These are phyloP conservation scores for Clavispora fructus DNA, from an alignment of 805 yeast genomes.

Conservation along the genomic window DNA sequence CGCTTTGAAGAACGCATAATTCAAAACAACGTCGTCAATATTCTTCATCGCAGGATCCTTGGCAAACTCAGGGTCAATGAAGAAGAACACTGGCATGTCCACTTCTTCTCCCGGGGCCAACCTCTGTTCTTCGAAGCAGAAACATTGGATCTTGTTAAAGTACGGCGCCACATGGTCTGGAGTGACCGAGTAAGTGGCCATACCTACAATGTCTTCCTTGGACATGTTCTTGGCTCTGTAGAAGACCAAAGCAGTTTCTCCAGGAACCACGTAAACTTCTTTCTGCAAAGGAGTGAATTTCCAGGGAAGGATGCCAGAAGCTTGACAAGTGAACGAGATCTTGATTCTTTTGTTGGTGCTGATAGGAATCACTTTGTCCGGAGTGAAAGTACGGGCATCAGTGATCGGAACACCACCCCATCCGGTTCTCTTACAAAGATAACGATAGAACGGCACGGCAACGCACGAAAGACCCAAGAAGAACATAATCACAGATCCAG, in stretches of 20 bases:
- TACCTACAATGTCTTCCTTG: constrained; percentile 88
- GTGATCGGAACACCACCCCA: constrained; percentile 96
- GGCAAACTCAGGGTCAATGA: constrained; percentile 93
- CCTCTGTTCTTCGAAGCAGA: constrained; percentile 96
- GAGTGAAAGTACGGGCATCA: constrained; percentile 71
- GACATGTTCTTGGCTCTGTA: constrained; percentile 86
- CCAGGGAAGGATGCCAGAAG: constrained; percentile 90
- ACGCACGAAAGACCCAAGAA: constrained; percentile 79
- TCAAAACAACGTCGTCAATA: constrained; percentile 82
- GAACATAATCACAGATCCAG: constrained; percentile 60
- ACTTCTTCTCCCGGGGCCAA: constrained; percentile 94
- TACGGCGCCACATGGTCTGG: constrained; percentile 97
- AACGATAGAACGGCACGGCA: constrained; percentile 89
- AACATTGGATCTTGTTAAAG: constrained; percentile 95
- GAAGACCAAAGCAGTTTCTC: constrained; percentile 95
- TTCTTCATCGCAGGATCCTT: constrained; percentile 89
- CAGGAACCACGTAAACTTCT: constrained; percentile 89
- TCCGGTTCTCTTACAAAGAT: constrained; percentile 90
- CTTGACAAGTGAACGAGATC: constrained; percentile 87
- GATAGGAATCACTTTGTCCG: constrained; percentile 84
- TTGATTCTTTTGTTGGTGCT: constrained; percentile 76
- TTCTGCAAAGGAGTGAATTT: constrained; percentile 89
- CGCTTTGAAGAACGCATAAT: constrained; percentile 88
- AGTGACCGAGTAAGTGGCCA: constrained; percentile 96
- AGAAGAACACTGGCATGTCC: constrained; percentile 97